phyloP scores from a whole-genome alignment of 306 rosid species.

The Trifolium subterraneum region DNA sequence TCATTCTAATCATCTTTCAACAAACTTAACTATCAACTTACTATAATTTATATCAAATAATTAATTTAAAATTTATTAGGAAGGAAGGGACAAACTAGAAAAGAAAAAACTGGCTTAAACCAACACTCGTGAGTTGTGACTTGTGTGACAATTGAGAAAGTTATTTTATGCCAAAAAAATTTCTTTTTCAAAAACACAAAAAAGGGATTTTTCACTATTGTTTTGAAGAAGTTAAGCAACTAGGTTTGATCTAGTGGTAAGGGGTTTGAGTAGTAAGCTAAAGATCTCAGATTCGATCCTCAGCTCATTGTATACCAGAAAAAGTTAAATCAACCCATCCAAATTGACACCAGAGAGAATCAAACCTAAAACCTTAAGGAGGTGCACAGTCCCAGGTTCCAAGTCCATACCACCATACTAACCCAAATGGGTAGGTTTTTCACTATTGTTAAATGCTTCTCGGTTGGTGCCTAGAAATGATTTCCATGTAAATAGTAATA shows the following conservation, averaged over 20 bases:
- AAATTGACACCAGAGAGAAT: no score
- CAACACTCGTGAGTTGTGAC: not conserved
- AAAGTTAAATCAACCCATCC: no score
- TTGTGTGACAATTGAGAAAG: not conserved
- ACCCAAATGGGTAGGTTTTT: no score
- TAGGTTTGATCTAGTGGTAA: no score
- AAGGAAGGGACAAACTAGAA: constrained; percentile 1
- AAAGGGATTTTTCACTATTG: not conserved
- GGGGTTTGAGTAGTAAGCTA: no score
- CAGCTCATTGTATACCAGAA: no score
- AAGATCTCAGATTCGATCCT: no score
- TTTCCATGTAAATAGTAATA: not conserved
- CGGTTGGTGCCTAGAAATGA: not conserved
- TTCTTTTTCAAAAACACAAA: not conserved
- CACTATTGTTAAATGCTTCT: not conserved
- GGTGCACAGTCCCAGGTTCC: no score
- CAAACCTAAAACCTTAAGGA: no score
- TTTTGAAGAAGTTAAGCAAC: no score
- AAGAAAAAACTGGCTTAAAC: not conserved
- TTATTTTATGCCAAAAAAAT: not conserved
- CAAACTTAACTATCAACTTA: constrained; percentile 22
- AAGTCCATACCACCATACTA: no score
- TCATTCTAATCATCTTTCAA: not conserved
- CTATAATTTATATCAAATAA: constrained; percentile 12
- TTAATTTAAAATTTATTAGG: not conserved